These are phyloP conservation scores for Solanum dulcamara DNA, from an alignment of 257 asterid species.

Conservation along the genomic window DNA sequence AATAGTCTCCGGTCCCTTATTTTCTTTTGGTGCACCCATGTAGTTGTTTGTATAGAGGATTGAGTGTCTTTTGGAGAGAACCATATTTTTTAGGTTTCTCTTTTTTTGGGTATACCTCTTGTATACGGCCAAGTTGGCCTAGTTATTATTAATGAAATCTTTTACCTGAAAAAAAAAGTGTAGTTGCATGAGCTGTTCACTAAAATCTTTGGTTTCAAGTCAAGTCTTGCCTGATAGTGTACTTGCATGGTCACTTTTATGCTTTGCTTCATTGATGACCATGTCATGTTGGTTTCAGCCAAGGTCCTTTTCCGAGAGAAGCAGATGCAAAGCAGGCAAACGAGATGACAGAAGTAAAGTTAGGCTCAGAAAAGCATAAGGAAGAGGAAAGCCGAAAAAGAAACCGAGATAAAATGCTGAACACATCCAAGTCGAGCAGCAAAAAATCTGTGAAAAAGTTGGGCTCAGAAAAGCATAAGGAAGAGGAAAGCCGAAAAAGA, in stretches of 20 bases:
- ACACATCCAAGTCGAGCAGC: constrained; percentile 5
- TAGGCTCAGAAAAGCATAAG: background rate
- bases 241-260: background rate
- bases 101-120: background rate
- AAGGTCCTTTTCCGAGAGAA: background rate
- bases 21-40: background rate
- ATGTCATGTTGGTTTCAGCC: constrained; percentile 1
- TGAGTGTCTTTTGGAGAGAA: background rate
- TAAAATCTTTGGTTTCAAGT: background rate
- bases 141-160: background rate
- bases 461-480: background rate
- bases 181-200: background rate
- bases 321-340: background rate
- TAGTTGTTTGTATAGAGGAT: background rate
- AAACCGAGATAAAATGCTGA: background rate
- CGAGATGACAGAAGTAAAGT: background rate
- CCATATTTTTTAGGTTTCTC: background rate
- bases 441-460: background rate
- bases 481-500: constrained; percentile 1
- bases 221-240: background rate
- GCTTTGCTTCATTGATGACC: background rate
- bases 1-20: background rate
- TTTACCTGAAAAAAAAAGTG: background rate
- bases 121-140: background rate
- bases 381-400: constrained; percentile 3